Evolutionary conservation across 202 grass and related monocot genomes (phyloP).

Genomic region (Panicum hallii): DNA sequence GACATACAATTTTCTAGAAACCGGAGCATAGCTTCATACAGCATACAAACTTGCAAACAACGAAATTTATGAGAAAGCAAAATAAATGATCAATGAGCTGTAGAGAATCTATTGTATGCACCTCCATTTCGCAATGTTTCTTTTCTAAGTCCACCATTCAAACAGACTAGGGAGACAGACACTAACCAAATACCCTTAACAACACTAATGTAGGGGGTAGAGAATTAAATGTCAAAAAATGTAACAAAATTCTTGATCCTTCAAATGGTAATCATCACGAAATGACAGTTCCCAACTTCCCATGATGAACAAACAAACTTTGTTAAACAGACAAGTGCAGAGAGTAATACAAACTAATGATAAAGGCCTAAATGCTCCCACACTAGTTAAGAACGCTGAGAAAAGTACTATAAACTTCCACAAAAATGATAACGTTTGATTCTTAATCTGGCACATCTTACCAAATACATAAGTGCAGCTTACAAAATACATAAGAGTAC

Average conservation of each 20-base stretch:
- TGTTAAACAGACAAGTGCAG: neutral
- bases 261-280: neutral
- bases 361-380: constrained; percentile 13
- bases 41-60: neutral
- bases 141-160: neutral
- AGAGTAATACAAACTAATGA: neutral
- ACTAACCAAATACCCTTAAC: neutral
- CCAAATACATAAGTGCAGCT: neutral
- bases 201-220: neutral
- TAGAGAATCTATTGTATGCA: neutral
- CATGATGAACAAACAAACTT: neutral
- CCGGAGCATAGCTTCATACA: neutral
- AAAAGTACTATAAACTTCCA: constrained; percentile 6
- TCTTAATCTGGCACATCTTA: neutral
- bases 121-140: neutral
- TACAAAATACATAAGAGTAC: neutral
- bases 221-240: neutral
- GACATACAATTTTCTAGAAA: constrained; percentile 17
- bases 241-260: neutral
- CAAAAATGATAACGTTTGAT: neutral
- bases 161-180: neutral
- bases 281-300: neutral
- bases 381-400: neutral
- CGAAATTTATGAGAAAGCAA: constrained; percentile 25
- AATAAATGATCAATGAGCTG: neutral